Conservation (phyloP, 495 filamentous ascomycete genomes). For the Penicillium robsamsonii region DNA sequence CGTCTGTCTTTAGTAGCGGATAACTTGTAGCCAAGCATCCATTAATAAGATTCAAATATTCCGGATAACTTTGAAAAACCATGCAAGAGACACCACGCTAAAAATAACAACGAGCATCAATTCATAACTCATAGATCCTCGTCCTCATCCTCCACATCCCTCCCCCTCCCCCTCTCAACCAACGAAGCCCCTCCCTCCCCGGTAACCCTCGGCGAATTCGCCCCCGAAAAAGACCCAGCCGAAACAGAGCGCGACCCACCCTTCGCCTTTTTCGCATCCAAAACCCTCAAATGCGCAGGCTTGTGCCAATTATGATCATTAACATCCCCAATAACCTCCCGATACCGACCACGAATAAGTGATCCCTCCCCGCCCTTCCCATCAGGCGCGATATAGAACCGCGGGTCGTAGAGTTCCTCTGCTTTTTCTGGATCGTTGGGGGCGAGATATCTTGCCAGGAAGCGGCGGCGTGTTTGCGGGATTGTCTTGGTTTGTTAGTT, state of each 20-base stretch:
- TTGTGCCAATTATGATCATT: slow-evolving; percentile 21
- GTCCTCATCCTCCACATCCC: slow-evolving; percentile 1
- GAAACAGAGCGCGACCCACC: slow-evolving; percentile 13
- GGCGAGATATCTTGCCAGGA: slow-evolving; percentile 36
- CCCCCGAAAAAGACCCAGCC: background rate
- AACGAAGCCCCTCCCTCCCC: background rate
- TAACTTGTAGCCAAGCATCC: background rate
- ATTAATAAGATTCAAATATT: background rate
- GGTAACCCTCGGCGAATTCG: background rate
- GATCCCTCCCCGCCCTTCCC: slow-evolving; percentile 4
- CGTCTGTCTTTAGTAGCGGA: background rate
- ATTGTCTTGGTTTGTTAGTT: slow-evolving; percentile 28
- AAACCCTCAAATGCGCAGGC: slow-evolving; percentile 12
- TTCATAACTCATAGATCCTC: background rate
- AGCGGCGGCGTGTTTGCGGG: slow-evolving; percentile 42
- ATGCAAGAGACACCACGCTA: background rate
- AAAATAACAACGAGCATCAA: background rate
- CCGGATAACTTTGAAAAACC: background rate
- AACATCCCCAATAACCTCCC: slow-evolving; percentile 16
- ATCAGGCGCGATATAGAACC: slow-evolving; percentile 25
- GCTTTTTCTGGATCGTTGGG: slow-evolving; percentile 30
- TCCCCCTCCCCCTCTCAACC: background rate
- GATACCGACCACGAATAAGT: background rate
- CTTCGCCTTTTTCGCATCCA: slow-evolving; percentile 7
- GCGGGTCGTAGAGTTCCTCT: slow-evolving; percentile 30